A percentile compares a stretch with the other conserved stretches of the same genome.
Conservation (phyloP, 176 grass and related monocot genomes). For the Avena eriantha region DNA sequence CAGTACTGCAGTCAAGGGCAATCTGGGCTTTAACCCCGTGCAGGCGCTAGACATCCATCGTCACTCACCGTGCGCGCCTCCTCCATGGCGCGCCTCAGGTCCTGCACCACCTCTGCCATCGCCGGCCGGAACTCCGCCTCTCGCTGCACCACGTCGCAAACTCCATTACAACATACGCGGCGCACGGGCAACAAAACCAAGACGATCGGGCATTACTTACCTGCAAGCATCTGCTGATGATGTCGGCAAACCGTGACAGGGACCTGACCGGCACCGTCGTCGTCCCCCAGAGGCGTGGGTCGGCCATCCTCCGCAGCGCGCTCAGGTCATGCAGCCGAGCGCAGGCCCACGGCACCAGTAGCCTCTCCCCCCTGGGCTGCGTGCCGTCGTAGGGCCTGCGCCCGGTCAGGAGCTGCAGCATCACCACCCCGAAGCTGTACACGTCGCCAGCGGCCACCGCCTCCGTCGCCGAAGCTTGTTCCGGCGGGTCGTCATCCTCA, state of each 20-base stretch:
- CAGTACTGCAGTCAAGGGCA: neutral
- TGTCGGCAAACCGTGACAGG: conserved; percentile 66
- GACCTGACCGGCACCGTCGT: conserved; percentile 46
- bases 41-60: neutral
- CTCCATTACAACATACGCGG: neutral
- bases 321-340: conserved; percentile 64
- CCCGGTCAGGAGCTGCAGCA: conserved; percentile 75
- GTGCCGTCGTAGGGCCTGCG: conserved; percentile 58
- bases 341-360: conserved; percentile 58
- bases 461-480: neutral
- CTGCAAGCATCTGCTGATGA: conserved; percentile 70
- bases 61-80: neutral
- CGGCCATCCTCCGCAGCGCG: conserved; percentile 56
- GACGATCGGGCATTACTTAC: neutral
- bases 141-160: conserved; percentile 30
- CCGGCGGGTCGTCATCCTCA: conserved; percentile 37
- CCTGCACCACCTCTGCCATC: conserved; percentile 66
- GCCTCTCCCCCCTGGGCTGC: conserved; percentile 48
- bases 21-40: neutral
- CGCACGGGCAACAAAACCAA: neutral
- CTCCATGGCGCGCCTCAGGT: conserved; percentile 44
- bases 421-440: conserved; percentile 66
- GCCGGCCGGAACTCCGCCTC: conserved; percentile 61
- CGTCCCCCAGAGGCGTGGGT: conserved; percentile 42
- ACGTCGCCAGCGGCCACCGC: conserved; percentile 36